These are phyloP conservation scores for Plasmodium knowlesi DNA, from an alignment of 169 alveolate species.

Conservation along the genomic window DNA sequence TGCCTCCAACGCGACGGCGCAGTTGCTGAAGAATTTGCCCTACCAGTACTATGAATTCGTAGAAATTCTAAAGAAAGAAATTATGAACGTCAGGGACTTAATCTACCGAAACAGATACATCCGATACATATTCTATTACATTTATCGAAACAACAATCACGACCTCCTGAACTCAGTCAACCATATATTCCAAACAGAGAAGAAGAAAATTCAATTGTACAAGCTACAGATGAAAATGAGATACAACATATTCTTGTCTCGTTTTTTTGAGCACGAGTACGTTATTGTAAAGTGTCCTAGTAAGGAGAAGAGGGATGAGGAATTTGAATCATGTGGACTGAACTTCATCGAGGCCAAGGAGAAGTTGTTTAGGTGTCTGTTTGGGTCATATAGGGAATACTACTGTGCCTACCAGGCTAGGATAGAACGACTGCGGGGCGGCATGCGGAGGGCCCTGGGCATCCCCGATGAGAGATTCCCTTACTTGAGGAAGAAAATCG, in stretches of 20 bases:
- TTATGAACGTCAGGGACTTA: slow-evolving; percentile 50
- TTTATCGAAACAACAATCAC: neutral
- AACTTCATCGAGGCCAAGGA: slow-evolving; percentile 31
- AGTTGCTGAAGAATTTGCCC: slow-evolving; percentile 24
- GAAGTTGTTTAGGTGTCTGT: slow-evolving; percentile 5
- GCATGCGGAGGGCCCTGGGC: neutral
- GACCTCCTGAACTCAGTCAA: slow-evolving; percentile 16
- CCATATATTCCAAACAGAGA: slow-evolving; percentile 16
- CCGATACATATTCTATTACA: slow-evolving; percentile 65
- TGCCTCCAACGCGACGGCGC: neutral
- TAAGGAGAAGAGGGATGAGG: neutral
- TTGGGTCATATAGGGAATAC: slow-evolving; percentile 2
- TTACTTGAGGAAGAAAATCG: neutral
- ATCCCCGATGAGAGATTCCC: slow-evolving; percentile 5
- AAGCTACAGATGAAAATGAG: slow-evolving; percentile 44
- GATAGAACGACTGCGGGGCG: neutral
- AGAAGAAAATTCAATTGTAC: slow-evolving; percentile 24
- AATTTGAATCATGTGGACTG: neutral
- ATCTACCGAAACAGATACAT: slow-evolving; percentile 59
- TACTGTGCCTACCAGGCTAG: neutral
- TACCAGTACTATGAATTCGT: slow-evolving; percentile 18
- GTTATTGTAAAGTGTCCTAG: neutral
- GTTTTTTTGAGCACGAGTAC: slow-evolving; percentile 39
- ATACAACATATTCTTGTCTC: slow-evolving; percentile 45
- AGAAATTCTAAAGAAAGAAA: slow-evolving; percentile 41